Evolutionary conservation across 2,329 filamentous ascomycete genomes (phyloP).

Genomic region (Dothistroma pini): DNA sequence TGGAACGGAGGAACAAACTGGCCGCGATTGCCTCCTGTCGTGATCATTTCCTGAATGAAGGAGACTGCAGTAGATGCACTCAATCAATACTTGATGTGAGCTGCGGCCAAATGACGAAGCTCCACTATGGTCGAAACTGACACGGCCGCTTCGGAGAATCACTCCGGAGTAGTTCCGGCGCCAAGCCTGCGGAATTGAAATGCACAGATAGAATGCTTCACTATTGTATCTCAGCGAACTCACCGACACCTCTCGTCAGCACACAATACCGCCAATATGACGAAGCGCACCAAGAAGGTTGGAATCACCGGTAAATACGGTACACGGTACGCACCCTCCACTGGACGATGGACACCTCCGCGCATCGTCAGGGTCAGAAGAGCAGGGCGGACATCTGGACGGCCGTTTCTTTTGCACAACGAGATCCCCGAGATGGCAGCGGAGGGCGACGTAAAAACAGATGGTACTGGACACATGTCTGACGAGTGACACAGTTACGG

Average conservation of each 20-base stretch:
- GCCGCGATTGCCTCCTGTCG: background rate
- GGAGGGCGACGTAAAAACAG: background rate
- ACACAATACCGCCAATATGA: slow-evolving; percentile 62
- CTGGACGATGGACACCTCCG: slow-evolving; percentile 5
- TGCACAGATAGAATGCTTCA: background rate
- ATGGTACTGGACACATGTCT: slow-evolving; percentile 9
- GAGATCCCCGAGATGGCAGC: background rate
- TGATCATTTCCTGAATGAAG: background rate
- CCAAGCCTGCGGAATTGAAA: background rate
- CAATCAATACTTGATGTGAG: no score
- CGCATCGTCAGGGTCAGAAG: background rate
- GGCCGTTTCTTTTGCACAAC: background rate
- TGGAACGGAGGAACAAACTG: background rate
- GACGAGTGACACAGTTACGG: slow-evolving; percentile 65
- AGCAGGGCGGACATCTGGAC: background rate
- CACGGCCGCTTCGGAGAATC: no score
- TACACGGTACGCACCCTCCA: slow-evolving; percentile 66
- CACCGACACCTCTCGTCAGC: slow-evolving; percentile 15
- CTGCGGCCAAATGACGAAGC: no score
- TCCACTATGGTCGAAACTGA: no score
- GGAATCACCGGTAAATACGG: slow-evolving; percentile 99
- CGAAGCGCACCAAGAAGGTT: slow-evolving; percentile 97
- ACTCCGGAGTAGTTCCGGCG: no score
- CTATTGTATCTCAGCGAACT: slow-evolving; percentile 1
- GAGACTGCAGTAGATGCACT: no score